Conservation (phyloP, 306 rosid genomes). For the cucumber (Cucumis sativus) region Cucumber_9930_V3 NC_026657.2:37808501-37809000, state of each 20-base stretch:
- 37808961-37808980: constrained; percentile 61
- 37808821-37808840: constrained; percentile 68
- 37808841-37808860: constrained; percentile 69
- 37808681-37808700: constrained; percentile 62
- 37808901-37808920: constrained; percentile 58
- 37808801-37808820: constrained; percentile 54
- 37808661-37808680: constrained; percentile 77
- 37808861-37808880: constrained; percentile 53
- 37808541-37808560: constrained; percentile 25
- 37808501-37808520: constrained; percentile 33
- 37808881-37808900: constrained; percentile 68
- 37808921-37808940: constrained; percentile 41
- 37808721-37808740: constrained; percentile 79
- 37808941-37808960: constrained; percentile 50
- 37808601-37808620: constrained; percentile 55
- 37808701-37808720: constrained; percentile 68
- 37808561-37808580: constrained; percentile 32
- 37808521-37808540: constrained; percentile 25
- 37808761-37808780: constrained; percentile 78
- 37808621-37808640: constrained; percentile 54
- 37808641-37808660: constrained; percentile 63
- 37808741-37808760: constrained; percentile 63
- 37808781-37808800: constrained; percentile 76
- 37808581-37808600: constrained; percentile 65
- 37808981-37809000: constrained; percentile 34